Evolutionary conservation across 768 basidiomycete genomes (phyloP).

Genomic region (Lactarius akahatsu): DNA sequence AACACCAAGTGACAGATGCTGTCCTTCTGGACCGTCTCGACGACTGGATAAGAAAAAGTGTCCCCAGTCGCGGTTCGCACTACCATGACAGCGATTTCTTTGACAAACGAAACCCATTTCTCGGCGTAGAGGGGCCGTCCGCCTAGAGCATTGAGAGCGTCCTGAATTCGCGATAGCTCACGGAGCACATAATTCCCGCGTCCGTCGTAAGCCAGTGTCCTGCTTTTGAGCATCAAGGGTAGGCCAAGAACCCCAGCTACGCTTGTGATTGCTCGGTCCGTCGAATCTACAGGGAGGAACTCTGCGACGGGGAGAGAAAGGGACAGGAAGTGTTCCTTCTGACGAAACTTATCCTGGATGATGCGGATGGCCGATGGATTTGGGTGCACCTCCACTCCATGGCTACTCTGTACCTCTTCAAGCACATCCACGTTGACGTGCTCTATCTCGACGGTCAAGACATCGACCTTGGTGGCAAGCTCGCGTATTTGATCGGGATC

Average conservation of each 20-base stretch:
- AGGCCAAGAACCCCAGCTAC: conserved; percentile 65
- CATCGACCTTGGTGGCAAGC: conserved; percentile 76
- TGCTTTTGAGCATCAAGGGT: conserved; percentile 93
- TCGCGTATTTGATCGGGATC: conserved; percentile 75
- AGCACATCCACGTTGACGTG: conserved; percentile 84
- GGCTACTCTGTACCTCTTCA: conserved; percentile 51
- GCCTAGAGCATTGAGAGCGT: conserved; percentile 57
- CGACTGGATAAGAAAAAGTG: conserved; percentile 81
- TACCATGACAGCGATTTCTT: conserved; percentile 97
- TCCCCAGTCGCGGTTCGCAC: conserved; percentile 75
- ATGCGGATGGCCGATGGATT: conserved; percentile 75
- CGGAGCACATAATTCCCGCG: conserved; percentile 85
- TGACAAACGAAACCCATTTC: conserved; percentile 84
- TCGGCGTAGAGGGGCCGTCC: conserved; percentile 87
- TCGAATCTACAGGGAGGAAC: conserved; percentile 60
- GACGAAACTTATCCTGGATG: conserved; percentile 77
- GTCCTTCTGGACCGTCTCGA: conserved; percentile 93
- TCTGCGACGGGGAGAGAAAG: conserved; percentile 54
- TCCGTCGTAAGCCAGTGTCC: conserved; percentile 96
- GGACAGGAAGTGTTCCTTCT: conserved; percentile 57
- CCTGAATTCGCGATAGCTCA: conserved; percentile 48
- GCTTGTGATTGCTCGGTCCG: conserved; percentile 48
- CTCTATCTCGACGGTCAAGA: conserved; percentile 95
- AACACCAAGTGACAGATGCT: conserved; percentile 93
- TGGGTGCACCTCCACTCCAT: conserved; percentile 55